Evolutionary conservation across 2,329 filamentous ascomycete species (phyloP), one percentile per base, ranked within the genome.

Genomic region (Cercospora sp.): DNA sequence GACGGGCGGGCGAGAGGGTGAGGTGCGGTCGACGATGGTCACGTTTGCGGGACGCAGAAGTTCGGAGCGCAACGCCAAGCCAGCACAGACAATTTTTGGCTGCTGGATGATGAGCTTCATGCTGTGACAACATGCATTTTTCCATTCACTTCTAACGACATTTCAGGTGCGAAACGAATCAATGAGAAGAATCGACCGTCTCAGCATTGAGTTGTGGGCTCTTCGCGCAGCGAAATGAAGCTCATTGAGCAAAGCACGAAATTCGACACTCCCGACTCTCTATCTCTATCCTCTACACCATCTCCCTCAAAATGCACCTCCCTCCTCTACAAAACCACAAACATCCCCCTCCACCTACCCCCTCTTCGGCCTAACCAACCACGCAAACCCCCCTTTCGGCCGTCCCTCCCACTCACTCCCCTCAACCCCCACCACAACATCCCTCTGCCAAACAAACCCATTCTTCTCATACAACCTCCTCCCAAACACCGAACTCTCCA

Each of bases 391-490:
- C 8, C 70, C 71, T 40, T 64, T 53, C n/a, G 71, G 62, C 40
- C 72, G 49, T 1, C 65, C 68, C 28, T 72, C 73, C 49, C 62
- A 51, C 58, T 66, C 64, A 21, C 45, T 68, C 16, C 70, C 69
- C n/a, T 71, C 64, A 13, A 67, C 58, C 5, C 74, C 43, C 5
- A 65, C 61, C 9, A 28, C 30, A 5, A 74, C 71, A 67, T 76
- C 70, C 65, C 74, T 75, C 21, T 73, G 60, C 60, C 75, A 77
- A 6, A 73, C 68, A 59, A 74, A 78, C 10, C 76, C 76, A 63
- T 77, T 70, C 73, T 77, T 77, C 71, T 75, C 70, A 51, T 78
- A 78, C 55, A 76, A 62, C 1, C 74, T 70, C 60, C 72, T 75
- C 9, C 75, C 76, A 66, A 63, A 75, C 18, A 70, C 61, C 26